Base-by-base conservation (phyloP, 2,329 filamentous ascomycete species). In the Calonectria crousiana region DNA sequence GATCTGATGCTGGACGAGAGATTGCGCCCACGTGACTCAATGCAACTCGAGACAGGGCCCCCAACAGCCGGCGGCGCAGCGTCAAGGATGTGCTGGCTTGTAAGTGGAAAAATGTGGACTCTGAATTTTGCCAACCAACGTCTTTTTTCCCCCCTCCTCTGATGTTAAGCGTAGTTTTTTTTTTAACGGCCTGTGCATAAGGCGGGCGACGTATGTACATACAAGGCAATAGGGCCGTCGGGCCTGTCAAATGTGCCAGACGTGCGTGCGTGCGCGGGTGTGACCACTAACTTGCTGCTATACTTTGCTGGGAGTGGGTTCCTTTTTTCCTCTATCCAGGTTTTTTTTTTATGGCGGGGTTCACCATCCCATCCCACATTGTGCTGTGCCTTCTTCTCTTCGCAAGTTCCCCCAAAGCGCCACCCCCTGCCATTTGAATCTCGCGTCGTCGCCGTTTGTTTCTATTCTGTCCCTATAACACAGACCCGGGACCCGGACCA, bases 401-500 rank as follows among this genome's bases (percentile, higher is more conserved):
- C 38, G 60, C 69, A 66, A 56, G 38, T 41, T 70, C 52, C 53
- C 34, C 56, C 41, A 67, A 30, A 53, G 38, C 67, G 26, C 67
- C 52, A n/a, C 26, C 52, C 52, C 52, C 67, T 69, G 36, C 52
- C 70, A 62, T 71, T 79, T 74, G 76, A 69, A 69, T 77, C 74
- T 41, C 36, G 73, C 49, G 67, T 74, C 67, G 73, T 62, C 56
- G 56, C 56, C 14, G 56, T 62, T 62, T 60, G 64, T 73, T 56
- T 67, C 53, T 64, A 67, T 72, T 75, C 67, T 51, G 71, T 49
- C 41, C 72, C 36, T 41, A 41, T 62, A 62, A 41, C 56, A 36
- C 56, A 62, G 32, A 38, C 56, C 34, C 56, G 56, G 56, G 34
- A 38, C 56, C 56, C 56, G 56, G 56, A 62, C 56, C 56, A 41